phyloP scores from a whole-genome alignment of 306 rosid genomes.

The Quercus parvula region DNA sequence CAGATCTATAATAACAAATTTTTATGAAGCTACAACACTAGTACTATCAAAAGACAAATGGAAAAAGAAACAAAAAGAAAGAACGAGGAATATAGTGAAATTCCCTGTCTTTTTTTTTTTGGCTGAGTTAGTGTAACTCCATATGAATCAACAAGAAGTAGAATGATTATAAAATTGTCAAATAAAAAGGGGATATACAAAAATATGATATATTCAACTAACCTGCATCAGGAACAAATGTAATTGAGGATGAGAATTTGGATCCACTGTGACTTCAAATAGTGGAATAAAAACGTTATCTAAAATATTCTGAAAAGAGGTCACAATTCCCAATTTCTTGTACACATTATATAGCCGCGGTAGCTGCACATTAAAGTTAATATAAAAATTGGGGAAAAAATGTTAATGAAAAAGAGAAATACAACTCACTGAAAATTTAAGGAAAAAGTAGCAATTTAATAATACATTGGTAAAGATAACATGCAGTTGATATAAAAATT shows the following conservation, averaged over 20 bases:
- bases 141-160: neutral
- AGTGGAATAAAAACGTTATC: conserved; percentile 80
- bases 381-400: conserved; percentile 6
- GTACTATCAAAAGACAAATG: neutral
- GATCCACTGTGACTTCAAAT: conserved; percentile 77
- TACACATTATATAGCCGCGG: conserved; percentile 76
- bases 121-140: neutral
- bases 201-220: conserved; percentile 12
- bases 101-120: no score
- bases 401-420: neutral
- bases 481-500: neutral
- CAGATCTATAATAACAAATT: neutral
- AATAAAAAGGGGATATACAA: neutral
- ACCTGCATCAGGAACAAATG: conserved; percentile 84
- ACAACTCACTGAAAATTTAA: neutral
- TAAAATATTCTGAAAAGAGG: conserved; percentile 77
- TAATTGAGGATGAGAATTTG: conserved; percentile 83
- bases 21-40: neutral
- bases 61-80: no score
- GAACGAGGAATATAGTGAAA: neutral
- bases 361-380: conserved; percentile 43
- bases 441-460: neutral
- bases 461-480: neutral
- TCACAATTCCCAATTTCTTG: conserved; percentile 77
- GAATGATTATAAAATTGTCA: neutral